Conservation (phyloP, 2,329 filamentous ascomycete genomes). For the Arthrocladium fulminans region DNA sequence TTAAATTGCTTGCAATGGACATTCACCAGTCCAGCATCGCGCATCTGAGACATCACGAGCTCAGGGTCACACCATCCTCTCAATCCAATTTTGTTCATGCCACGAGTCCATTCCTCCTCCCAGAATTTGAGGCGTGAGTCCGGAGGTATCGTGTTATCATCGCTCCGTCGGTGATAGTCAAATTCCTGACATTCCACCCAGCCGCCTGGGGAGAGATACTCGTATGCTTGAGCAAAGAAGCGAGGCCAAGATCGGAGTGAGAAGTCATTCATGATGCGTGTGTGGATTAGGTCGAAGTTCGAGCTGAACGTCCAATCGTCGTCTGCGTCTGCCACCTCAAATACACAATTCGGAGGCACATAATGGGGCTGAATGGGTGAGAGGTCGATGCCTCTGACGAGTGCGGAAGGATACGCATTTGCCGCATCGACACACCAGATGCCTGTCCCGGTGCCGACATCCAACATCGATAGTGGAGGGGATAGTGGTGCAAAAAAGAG, state of each 20-base stretch:
- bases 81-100: slow-evolving; percentile 12
- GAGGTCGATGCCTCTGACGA: slow-evolving; percentile 28
- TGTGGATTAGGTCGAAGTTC: slow-evolving; percentile 49
- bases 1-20: slow-evolving; percentile 17
- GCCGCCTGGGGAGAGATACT: slow-evolving; percentile 31
- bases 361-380: slow-evolving; percentile 33
- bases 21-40: slow-evolving; percentile 22
- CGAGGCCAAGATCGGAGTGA: slow-evolving; percentile 11
- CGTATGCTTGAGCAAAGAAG: slow-evolving; percentile 9
- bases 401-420: slow-evolving; percentile 30
- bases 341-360: slow-evolving; percentile 48
- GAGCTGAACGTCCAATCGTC: slow-evolving; percentile 49
- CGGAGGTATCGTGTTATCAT: slow-evolving; percentile 13
- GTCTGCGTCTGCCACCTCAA: slow-evolving; percentile 51
- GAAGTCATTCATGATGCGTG: slow-evolving; percentile 11
- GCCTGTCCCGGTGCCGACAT: slow-evolving; percentile 18
- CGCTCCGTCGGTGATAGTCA: slow-evolving; percentile 9
- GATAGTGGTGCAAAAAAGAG: slow-evolving; percentile 24
- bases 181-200: slow-evolving; percentile 32
- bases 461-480: slow-evolving; percentile 10
- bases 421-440: slow-evolving; percentile 30
- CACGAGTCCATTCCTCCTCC: slow-evolving; percentile 14
- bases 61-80: slow-evolving; percentile 11
- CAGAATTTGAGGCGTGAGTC: slow-evolving; percentile 12
- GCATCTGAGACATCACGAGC: slow-evolving; percentile 13